Evolutionary conservation across 2,329 filamentous ascomycete species (phyloP).

Genomic region (Fusarium devonianum): DNA sequence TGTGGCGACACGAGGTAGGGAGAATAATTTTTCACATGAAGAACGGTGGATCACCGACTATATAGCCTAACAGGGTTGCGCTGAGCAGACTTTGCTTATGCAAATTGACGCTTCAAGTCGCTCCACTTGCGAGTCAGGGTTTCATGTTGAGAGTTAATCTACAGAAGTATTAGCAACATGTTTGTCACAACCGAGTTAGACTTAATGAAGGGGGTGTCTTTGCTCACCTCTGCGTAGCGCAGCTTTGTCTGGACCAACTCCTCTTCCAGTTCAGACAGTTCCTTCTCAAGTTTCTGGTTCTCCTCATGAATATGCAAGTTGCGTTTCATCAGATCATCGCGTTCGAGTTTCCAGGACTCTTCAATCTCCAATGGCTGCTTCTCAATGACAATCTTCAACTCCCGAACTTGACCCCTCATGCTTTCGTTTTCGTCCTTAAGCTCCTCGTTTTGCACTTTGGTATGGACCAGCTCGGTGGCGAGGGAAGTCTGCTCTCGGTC

Average conservation of each 20-base stretch:
- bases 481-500: slow-evolving; percentile 91
- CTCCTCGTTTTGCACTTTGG: slow-evolving; percentile 93
- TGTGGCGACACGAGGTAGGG: slow-evolving; percentile 19
- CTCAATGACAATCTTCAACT: slow-evolving; percentile 86
- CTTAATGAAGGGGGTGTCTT: background rate
- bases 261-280: slow-evolving; percentile 90
- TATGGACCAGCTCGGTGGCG: slow-evolving; percentile 88
- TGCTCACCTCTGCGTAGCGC: slow-evolving; percentile 88
- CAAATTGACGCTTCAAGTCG: slow-evolving; percentile 70
- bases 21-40: slow-evolving; percentile 42
- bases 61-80: slow-evolving; percentile 22
- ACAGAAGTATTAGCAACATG: slow-evolving; percentile 25
- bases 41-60: slow-evolving; percentile 8
- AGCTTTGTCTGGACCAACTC: slow-evolving; percentile 93
- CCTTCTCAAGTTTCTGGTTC: slow-evolving; percentile 86
- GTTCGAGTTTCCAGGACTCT: slow-evolving; percentile 78
- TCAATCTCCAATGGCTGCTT: slow-evolving; percentile 91
- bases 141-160: slow-evolving; percentile 77
- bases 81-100: slow-evolving; percentile 38
- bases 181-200: no score
- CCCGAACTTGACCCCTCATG: slow-evolving; percentile 81
- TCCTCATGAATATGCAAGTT: slow-evolving; percentile 95
- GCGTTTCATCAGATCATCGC: slow-evolving; percentile 89
- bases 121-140: slow-evolving; percentile 78
- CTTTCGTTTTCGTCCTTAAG: slow-evolving; percentile 89